Conservation (phyloP, 768 basidiomycete genomes). For the Neoboletus brunneissimus region DNA sequence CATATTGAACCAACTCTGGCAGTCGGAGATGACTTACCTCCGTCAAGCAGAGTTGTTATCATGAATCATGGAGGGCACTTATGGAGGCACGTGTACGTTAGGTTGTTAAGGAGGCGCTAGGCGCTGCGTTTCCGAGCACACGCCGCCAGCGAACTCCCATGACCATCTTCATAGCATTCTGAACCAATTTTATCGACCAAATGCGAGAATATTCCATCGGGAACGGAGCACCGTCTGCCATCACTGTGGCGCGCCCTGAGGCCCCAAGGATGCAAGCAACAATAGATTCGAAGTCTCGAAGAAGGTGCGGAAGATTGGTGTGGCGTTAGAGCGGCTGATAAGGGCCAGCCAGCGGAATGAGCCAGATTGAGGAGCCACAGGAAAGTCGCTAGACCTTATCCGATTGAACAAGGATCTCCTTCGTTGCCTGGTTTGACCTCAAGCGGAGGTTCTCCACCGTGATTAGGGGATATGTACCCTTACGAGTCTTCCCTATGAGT, state of each 20-base stretch:
- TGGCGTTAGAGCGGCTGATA: not conserved
- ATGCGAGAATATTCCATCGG: not conserved
- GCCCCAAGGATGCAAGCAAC: not conserved
- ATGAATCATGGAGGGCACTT: not conserved
- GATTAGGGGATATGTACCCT: not conserved
- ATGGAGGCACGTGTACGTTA: not conserved
- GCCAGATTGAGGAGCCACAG: not conserved
- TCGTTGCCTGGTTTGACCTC: not conserved
- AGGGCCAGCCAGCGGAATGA: not conserved
- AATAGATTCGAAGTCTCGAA: not conserved
- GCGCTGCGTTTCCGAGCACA: not conserved
- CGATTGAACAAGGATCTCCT: not conserved
- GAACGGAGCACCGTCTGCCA: not conserved
- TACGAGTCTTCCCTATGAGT: not conserved
- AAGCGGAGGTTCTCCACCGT: not conserved
- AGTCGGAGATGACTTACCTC: not conserved
- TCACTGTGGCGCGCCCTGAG: not conserved
- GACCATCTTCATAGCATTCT: not conserved
- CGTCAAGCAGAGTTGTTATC: not conserved
- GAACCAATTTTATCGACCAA: not conserved
- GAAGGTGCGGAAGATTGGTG: too few relatives aligned
- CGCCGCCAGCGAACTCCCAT: not conserved
- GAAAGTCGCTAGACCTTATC: not conserved
- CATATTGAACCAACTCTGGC: too few relatives aligned
- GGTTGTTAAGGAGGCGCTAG: not conserved